Evolutionary conservation across 805 yeast species (phyloP).

Genomic region (Yamadazyma philogaea): DNA sequence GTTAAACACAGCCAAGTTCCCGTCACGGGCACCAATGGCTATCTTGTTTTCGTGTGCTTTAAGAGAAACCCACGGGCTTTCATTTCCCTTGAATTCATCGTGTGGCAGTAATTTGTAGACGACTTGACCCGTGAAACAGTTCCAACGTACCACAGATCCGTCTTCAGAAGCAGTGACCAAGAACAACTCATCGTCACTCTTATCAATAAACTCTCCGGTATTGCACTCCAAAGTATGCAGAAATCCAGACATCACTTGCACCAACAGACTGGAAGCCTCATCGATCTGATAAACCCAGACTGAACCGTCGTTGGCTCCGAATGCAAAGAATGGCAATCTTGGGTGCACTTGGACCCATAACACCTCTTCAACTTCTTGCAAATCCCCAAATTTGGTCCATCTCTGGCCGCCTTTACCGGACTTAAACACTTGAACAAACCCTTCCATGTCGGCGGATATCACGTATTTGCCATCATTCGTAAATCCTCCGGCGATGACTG

Average conservation of each 20-base stretch:
- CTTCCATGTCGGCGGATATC: slow-evolving; percentile 94
- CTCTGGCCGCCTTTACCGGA: slow-evolving; percentile 74
- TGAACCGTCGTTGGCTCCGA: slow-evolving; percentile 89
- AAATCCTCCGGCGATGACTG: slow-evolving; percentile 81
- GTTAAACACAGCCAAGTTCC: slow-evolving; percentile 76
- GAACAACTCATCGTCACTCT: slow-evolving; percentile 49
- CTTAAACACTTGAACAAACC: slow-evolving; percentile 72
- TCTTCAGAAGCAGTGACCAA: slow-evolving; percentile 81
- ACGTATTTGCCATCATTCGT: slow-evolving; percentile 76
- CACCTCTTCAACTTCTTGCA: slow-evolving; percentile 89
- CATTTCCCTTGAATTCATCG: slow-evolving; percentile 65
- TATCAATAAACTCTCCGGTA: slow-evolving; percentile 68
- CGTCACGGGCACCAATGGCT: slow-evolving; percentile 88
- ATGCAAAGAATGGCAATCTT: slow-evolving; percentile 74
- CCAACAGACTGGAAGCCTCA: slow-evolving; percentile 44
- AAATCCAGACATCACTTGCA: slow-evolving; percentile 73
- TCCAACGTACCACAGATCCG: slow-evolving; percentile 85
- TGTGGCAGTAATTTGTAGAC: slow-evolving; percentile 61
- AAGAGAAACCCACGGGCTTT: slow-evolving; percentile 87
- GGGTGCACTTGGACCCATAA: slow-evolving; percentile 85
- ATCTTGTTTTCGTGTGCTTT: slow-evolving; percentile 47
- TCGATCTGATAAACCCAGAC: slow-evolving; percentile 88
- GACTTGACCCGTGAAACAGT: slow-evolving; percentile 72
- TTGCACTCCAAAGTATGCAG: slow-evolving; percentile 81
- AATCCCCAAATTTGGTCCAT: slow-evolving; percentile 68